Base-by-base conservation (phyloP, 805 yeast genomes). In the Hanseniaspora hatyaiensis region DNA sequence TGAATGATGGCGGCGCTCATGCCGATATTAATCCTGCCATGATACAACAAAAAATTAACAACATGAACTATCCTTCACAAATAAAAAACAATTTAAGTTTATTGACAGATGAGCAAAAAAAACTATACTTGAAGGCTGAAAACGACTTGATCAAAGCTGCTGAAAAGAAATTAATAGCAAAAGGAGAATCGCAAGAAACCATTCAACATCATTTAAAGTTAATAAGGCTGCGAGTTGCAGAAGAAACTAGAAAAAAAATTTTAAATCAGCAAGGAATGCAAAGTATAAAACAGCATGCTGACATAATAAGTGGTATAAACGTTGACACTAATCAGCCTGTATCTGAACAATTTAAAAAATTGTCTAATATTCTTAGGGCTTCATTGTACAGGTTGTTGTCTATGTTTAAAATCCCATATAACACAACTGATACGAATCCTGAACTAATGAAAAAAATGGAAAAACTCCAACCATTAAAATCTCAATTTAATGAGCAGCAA, bases 391-490 rank as follows among this genome's bases (percentile, higher is more conserved):
- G 49, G 37, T 29, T 45, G 8, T 34, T 45, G 4, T 13, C 49
- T 2, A 45, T 45, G 49, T 46, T 38, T 22, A 38, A 46, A 6
- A 46, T 46, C n/a, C 49, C 49, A 39, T 38, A 26, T 19, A 46
- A 34, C 24, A 8, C 44, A 13, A 37, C 49, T 13, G 49, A 45
- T 16, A 30, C 49, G 5, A 45, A 45, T 19, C 49, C 49, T 2
- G 42, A 45, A 24, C 24, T 45, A 12, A 45, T 45, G 49, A 45
- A 45, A 13, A 45, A 37, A 22, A 45, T 45, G 49, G 49, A 45
- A 31, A 45, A 45, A n/a, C 24, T 45, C n/a, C 49, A 45, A 24
- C 42, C 49, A 11, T 31, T 45, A 8, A 45, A 34, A n/a, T 37
- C 49, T 1, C 49, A 45, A n/a, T 39, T 46, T 23, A 46, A 40